A percentile compares a stretch with the other conserved stretches of the same genome.
phyloP scores from a whole-genome alignment of 768 basidiomycete genomes.

The Fomitopsis serialis region DNA sequence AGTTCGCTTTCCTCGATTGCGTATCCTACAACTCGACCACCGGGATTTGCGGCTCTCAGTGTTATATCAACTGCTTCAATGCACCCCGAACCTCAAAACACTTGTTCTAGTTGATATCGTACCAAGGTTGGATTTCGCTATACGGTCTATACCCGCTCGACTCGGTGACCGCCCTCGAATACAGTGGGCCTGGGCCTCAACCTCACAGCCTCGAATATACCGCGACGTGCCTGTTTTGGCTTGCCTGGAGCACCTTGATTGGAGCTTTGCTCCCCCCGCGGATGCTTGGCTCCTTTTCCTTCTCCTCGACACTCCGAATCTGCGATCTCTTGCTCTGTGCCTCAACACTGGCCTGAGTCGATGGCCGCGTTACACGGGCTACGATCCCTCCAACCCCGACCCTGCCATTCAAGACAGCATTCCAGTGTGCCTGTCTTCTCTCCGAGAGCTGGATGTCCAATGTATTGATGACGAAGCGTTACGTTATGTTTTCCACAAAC shows the following conservation, averaged over 20 bases:
- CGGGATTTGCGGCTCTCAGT: neutral
- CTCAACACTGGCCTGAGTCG: neutral
- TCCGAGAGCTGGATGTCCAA: conserved; percentile 41
- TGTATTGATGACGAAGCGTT: conserved; percentile 35
- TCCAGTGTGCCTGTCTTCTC: no score
- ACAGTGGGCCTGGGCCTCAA: no score
- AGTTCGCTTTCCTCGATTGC: neutral
- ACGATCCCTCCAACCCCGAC: neutral
- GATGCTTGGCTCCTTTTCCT: neutral
- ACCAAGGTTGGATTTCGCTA: neutral
- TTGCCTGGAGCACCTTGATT: neutral
- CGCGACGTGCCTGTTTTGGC: neutral
- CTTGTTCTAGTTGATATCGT: neutral
- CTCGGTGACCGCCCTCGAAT: neutral
- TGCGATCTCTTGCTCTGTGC: neutral
- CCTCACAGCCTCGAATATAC: no score
- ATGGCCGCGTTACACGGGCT: neutral
- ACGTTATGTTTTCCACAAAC: conserved; percentile 34
- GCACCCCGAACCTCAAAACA: neutral
- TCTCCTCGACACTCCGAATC: neutral
- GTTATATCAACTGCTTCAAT: neutral
- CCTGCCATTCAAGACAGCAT: conserved; percentile 7
- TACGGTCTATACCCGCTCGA: neutral
- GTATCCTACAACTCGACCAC: conserved; percentile 1
- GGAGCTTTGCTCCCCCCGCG: neutral